Percentiles rank a stretch among this genome's conserved stretches.
Evolutionary conservation across 352 stramenopile species (phyloP).

Genomic region (Globisporangium emineosum): DNA sequence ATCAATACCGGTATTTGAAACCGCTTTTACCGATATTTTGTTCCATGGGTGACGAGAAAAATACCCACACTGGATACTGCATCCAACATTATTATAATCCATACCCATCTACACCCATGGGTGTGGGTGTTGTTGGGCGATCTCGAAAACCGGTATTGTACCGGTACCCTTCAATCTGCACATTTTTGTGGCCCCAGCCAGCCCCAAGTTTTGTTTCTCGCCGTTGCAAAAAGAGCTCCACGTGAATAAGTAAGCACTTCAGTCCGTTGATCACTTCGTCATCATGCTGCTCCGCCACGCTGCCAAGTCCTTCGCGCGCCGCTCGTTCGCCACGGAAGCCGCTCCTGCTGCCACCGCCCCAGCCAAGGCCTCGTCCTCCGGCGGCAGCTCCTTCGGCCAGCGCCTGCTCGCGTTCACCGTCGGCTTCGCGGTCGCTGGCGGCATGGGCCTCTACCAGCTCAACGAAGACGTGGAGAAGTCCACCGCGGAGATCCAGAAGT

Average conservation of each 20-base stretch:
- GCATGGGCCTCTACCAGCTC: constrained; percentile 68
- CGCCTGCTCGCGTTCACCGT: constrained; percentile 68
- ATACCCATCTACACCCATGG: background rate
- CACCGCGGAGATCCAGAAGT: constrained; percentile 66
- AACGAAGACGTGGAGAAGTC: constrained; percentile 70
- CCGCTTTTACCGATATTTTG: background rate
- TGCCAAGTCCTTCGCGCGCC: constrained; percentile 20
- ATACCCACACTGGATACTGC: too few species aligned
- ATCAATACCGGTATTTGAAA: constrained; percentile 1
- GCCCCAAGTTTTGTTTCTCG: background rate
- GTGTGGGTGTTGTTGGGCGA: background rate
- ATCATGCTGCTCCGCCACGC: constrained; percentile 15
- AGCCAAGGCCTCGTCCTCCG: constrained; percentile 19
- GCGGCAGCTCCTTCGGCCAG: constrained; percentile 69
- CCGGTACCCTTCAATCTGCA: background rate
- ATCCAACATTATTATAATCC: too few species aligned
- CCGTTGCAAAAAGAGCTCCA: constrained; percentile 7
- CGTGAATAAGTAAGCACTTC: constrained; percentile 8
- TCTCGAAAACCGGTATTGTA: background rate
- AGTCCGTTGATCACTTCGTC: background rate
- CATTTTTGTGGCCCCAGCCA: constrained; percentile 2
- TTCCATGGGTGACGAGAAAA: too few species aligned
- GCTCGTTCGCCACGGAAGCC: constrained; percentile 56
- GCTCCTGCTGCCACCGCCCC: constrained; percentile 3
- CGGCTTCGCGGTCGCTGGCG: constrained; percentile 56